Evolutionary conservation across 2,329 filamentous ascomycete species (phyloP), one percentile per base, ranked within the genome.

Genomic region (Hymenoscyphus occultus): DNA sequence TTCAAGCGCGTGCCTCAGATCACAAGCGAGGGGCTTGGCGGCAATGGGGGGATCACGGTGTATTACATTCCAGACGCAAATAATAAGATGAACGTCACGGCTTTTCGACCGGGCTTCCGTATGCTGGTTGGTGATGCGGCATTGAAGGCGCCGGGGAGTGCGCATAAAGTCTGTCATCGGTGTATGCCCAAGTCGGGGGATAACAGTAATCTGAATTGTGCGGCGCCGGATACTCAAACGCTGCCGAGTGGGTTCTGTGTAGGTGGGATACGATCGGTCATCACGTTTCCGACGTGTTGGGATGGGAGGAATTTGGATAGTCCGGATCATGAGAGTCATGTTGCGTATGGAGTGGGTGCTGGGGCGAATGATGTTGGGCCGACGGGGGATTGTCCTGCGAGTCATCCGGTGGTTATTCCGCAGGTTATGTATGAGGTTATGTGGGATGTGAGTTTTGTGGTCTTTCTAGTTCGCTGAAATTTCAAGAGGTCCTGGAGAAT

Each of bases 371-470:
- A 66, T 62, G 64, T 68, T 13, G 64, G 66, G 32, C 64, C 64
- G 5, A 66, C 64, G 39, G 68, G 68, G 16, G 57, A n/a, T 39
- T 69, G 68, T n/a, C 68, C 68, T n/a, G 13, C 19, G 31, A 76
- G 71, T 4, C 79, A 80, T 72, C 79, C 79, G 63, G 78, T 80
- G 69, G 80, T 80, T 74, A 73, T 81, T 32, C 80, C 80, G 16
- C 79, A 81, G 75, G 72, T 81, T 74, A 81, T 81, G 79, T 81
- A 80, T 74, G 80, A 81, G 75, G 71, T 81, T 58, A 80, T 81
- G 78, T 81, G 80, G 80, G 78, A 81, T 72, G 75, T 77, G 28
- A 76, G 76, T 74, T 76, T 75, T 74, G 74, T 77, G 67, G 42
- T 61, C 39, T 22, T 58, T 56, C 9, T 5, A 2, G 9, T 35